Conservation (phyloP, 352 stramenopile species). For the Globisporangium heterothallicum region DNA sequence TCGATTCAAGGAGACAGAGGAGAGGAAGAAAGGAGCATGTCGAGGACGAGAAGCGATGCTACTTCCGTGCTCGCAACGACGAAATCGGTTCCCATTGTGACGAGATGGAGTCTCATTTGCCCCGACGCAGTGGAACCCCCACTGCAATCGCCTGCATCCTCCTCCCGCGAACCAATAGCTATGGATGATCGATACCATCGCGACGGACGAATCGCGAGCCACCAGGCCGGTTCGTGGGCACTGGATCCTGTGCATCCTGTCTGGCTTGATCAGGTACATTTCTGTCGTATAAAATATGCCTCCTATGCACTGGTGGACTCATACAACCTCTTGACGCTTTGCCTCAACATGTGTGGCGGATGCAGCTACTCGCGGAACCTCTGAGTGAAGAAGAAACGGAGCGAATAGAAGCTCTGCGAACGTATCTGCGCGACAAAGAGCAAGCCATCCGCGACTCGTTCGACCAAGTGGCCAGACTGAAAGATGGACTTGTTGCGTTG, state of each 20-base stretch:
- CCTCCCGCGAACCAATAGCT: background rate
- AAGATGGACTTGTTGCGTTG: conserved; percentile 4
- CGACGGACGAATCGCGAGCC: background rate
- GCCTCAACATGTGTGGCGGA: no score
- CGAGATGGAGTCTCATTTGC: conserved; percentile 3
- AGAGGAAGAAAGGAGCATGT: background rate
- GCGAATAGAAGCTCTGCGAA: background rate
- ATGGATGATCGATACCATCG: background rate
- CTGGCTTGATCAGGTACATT: conserved; percentile 14
- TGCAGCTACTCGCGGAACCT: conserved; percentile 10
- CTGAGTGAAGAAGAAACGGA: conserved; percentile 8
- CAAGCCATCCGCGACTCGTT: conserved; percentile 11
- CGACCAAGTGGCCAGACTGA: conserved; percentile 5
- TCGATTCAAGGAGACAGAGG: background rate
- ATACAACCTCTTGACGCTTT: background rate
- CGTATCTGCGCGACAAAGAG: background rate
- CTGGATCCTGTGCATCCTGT: conserved; percentile 5
- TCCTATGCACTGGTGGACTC: no score
- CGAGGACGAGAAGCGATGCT: background rate
- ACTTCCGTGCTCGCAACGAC: background rate
- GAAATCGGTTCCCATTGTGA: background rate
- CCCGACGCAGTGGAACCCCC: background rate
- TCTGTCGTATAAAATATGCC: background rate
- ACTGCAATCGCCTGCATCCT: background rate
- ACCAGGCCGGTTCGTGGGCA: conserved; percentile 5